Evolutionary conservation across 2,329 filamentous ascomycete genomes (phyloP), one percentile per base, ranked within the genome.

Genomic region (Thyridium curvatum): DNA sequence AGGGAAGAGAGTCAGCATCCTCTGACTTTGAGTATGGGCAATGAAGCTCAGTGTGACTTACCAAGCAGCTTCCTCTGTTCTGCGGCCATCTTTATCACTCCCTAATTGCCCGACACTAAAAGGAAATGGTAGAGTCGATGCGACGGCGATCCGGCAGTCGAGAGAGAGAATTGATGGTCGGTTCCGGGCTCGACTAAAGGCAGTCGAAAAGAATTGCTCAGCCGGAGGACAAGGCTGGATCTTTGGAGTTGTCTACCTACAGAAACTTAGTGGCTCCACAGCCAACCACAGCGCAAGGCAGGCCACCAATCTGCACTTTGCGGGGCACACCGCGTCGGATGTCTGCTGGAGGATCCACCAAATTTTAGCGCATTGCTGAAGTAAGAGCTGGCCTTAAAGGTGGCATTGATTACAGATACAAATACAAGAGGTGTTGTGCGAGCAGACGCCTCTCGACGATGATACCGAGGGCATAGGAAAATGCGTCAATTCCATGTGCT

Each of bases 51-150:
- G n/a, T n/a, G n/a, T n/a, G 29, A 54, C 68, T 35, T 68, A 81
- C 78, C 79, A 40, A 98, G 86, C 74, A 97, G 84, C 79, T 94
- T 94, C 60, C 93, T 82, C 68, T 96, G 91, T 80, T 98, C 93
- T 49, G 91, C 90, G 41, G 91, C 91, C 91, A 97, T 95, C 51
- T 36, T 65, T 9, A 16, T 7, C 16, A 7, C 12, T 5, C 10
- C 10, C 6, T 26, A 10, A 26, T 26, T 26, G 6, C 6, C 21
- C 21, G 10, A 26, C 10, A 6, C 6, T 26, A 26, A 26, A 6
- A 8, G 8, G 18, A 34, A 14, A 14, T 17, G 12, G n/a, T 12
- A 18, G 15, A 34, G 12, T n/a, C 18, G 2, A 3, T 18, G 32
- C 30, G 33, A 18, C 21, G 21, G 21, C 6, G 21, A n/a, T n/a